Evolutionary conservation across 257 asterid genomes (phyloP).

Genomic region (Paulownia fortunei): DNA sequence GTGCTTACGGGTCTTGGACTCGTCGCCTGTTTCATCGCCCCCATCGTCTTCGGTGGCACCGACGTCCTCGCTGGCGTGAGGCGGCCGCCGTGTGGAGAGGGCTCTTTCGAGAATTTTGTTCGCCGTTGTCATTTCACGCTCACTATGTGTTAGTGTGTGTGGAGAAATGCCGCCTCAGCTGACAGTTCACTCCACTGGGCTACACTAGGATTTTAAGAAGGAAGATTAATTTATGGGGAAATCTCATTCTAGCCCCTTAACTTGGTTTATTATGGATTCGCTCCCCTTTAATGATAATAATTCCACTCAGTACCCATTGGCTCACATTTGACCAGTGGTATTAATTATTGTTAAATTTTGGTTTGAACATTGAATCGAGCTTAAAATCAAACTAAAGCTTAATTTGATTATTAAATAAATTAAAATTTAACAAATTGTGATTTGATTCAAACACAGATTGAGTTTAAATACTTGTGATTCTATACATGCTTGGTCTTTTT

Average conservation of each 20-base stretch:
- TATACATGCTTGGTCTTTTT: no score
- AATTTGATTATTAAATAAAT: no score
- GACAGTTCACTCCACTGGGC: slow-evolving; percentile 9
- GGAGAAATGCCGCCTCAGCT: slow-evolving; percentile 30
- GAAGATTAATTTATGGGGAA: slow-evolving; percentile 19
- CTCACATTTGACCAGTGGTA: background rate
- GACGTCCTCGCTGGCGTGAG: slow-evolving; percentile 59
- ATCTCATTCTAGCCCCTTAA: slow-evolving; percentile 28
- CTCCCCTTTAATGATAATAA: background rate
- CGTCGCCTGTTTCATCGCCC: slow-evolving; percentile 62
- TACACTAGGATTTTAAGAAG: slow-evolving; percentile 11
- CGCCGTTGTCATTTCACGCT: slow-evolving; percentile 40
- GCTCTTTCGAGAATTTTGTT: slow-evolving; percentile 78
- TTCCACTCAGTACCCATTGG: background rate
- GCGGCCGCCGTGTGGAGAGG: slow-evolving; percentile 71
- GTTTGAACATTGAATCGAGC: no score
- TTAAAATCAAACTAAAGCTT: no score
- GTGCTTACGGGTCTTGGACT: slow-evolving; percentile 86
- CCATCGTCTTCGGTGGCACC: slow-evolving; percentile 47
- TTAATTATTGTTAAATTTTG: no score
- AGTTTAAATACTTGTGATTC: no score
- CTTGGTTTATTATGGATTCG: background rate
- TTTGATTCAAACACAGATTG: no score
- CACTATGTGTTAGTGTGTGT: slow-evolving; percentile 28
- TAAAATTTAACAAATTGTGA: no score